Evolutionary conservation across 2,329 filamentous ascomycete species (phyloP).

Genomic region (Talaromyces marneffei): DNA sequence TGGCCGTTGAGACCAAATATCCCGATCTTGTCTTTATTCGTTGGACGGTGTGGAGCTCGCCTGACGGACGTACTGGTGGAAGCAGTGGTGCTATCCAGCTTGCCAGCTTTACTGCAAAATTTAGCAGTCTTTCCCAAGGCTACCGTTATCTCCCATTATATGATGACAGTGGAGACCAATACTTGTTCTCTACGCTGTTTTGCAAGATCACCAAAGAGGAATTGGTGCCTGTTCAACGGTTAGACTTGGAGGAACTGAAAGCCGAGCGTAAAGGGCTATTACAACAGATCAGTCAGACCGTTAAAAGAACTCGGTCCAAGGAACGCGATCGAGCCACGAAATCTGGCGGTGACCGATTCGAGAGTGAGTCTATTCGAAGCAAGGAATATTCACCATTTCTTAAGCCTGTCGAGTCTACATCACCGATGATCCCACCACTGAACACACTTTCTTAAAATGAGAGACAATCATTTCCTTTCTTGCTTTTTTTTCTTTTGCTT

Average conservation of each 20-base stretch:
- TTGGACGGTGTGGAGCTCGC: constrained; percentile 83
- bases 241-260: constrained; percentile 35
- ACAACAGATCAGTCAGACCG: constrained; percentile 39
- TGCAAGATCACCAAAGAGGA: constrained; percentile 71
- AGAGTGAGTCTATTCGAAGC: constrained; percentile 21
- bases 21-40: constrained; percentile 90
- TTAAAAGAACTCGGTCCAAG: constrained; percentile 38
- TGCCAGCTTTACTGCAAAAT: constrained; percentile 88
- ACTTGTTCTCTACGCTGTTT: constrained; percentile 90
- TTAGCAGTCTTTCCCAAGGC: constrained; percentile 80
- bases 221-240: constrained; percentile 38
- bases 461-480: not conserved
- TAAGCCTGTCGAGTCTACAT: constrained; percentile 31
- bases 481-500: not conserved
- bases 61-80: constrained; percentile 65
- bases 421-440: constrained; percentile 29
- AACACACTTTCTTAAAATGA: not conserved
- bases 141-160: constrained; percentile 88
- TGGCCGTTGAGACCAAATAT: constrained; percentile 86
- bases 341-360: constrained; percentile 22
- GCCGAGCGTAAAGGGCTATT: constrained; percentile 39
- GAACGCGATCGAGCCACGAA: constrained; percentile 33
- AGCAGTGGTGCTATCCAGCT: constrained; percentile 59
- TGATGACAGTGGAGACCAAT: constrained; percentile 84
- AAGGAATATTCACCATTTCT: constrained; percentile 31